Conservation (phyloP, 805 yeast species). For the Clavispora vitiphila region DNA sequence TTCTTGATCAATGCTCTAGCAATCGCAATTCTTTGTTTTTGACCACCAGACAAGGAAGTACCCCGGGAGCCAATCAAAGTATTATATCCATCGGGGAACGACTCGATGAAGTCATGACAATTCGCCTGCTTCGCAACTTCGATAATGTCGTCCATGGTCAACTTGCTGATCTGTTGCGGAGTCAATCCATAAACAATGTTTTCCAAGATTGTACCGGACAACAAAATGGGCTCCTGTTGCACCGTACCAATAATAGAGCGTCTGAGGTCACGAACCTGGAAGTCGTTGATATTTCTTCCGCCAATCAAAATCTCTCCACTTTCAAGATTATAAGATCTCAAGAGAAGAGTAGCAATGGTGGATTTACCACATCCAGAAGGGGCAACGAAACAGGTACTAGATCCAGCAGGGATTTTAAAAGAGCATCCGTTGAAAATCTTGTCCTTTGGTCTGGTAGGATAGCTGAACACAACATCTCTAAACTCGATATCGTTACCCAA, state of each 20-base stretch:
- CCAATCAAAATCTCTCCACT: conserved; percentile 48
- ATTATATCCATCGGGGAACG: conserved; percentile 57
- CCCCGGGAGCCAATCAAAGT: conserved; percentile 55
- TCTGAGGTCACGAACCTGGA: conserved; percentile 48
- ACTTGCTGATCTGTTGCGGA: conserved; percentile 25
- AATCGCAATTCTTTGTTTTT: conserved; percentile 71
- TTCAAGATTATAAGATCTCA: conserved; percentile 48
- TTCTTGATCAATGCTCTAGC: conserved; percentile 68
- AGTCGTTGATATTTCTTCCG: conserved; percentile 42
- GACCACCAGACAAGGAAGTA: conserved; percentile 65
- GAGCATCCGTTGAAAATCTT: conserved; percentile 33
- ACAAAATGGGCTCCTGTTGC: conserved; percentile 57
- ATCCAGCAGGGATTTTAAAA: conserved; percentile 30
- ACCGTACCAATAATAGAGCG: conserved; percentile 50
- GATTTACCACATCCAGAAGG: conserved; percentile 62
- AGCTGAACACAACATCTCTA: conserved; percentile 35
- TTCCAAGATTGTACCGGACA: conserved; percentile 52
- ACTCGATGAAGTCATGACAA: conserved; percentile 50
- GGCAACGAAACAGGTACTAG: conserved; percentile 45
- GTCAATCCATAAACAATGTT: conserved; percentile 52
- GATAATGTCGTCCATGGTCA: conserved; percentile 38
- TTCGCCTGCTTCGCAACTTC: conserved; percentile 49
- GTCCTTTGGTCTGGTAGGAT: conserved; percentile 36
- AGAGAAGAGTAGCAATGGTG: conserved; percentile 50
- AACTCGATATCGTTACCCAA: conserved; percentile 33